phyloP scores from a whole-genome alignment of 331 rosid genomes.

The Malus hybrid region DNA sequence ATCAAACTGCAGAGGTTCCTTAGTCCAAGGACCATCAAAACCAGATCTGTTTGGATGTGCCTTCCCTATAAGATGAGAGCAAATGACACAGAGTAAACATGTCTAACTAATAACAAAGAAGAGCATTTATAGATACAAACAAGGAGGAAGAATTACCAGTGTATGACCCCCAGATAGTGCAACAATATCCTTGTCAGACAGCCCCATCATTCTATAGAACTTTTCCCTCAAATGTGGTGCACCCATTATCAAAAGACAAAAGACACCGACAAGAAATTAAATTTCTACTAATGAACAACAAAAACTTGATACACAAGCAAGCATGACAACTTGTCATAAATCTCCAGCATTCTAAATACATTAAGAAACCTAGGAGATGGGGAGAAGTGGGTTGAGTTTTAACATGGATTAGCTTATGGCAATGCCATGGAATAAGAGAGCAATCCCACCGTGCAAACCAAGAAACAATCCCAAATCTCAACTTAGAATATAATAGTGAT shows the following conservation, averaged over 20 bases:
- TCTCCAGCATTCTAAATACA: background rate
- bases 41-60: conserved; percentile 82
- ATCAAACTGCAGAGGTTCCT: conserved; percentile 83
- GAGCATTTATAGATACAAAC: conserved; percentile 2
- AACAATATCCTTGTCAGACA: conserved; percentile 81
- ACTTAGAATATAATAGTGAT: background rate
- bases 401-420: background rate
- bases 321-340: too few relatives aligned
- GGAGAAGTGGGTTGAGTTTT: background rate
- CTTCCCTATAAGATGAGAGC: conserved; percentile 50
- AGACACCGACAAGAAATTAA: background rate
- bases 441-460: background rate
- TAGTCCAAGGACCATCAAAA: conserved; percentile 90
- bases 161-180: conserved; percentile 86
- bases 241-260: conserved; percentile 33
- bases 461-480: background rate
- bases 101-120: conserved; percentile 2
- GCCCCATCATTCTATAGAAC: conserved; percentile 84
- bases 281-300: background rate
- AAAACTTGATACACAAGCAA: background rate
- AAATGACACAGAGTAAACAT: conserved; percentile 6
- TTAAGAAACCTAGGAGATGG: background rate
- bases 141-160: conserved; percentile 40
- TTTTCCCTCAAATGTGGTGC: conserved; percentile 64
- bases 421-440: background rate